Conservation (phyloP, 2,329 filamentous ascomycete species). For the Claviceps pazoutovae region DNA sequence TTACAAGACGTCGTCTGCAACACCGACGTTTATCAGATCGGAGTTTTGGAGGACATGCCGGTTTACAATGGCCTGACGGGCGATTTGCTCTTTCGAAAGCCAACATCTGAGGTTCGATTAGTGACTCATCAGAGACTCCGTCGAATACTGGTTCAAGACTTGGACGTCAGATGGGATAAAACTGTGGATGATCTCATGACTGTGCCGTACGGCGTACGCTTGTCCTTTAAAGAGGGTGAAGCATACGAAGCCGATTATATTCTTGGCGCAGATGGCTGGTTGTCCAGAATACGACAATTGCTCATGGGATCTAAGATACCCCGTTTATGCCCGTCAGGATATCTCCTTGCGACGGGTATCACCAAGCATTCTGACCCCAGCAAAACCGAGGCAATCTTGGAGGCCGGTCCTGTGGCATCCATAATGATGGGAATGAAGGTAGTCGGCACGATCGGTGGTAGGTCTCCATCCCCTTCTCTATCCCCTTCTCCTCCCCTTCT, state of each 20-base stretch:
- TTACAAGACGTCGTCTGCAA: conserved; percentile 21
- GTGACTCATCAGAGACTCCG: conserved; percentile 21
- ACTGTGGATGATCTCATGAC: conserved; percentile 6
- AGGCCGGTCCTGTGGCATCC: conserved; percentile 18
- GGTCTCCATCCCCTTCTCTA: conserved; percentile 5
- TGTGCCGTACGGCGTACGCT: conserved; percentile 6
- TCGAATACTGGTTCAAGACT: conserved; percentile 15
- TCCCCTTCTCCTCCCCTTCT: too few species aligned
- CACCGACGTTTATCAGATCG: conserved; percentile 12
- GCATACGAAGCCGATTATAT: conserved; percentile 10
- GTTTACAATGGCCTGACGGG: conserved; percentile 22
- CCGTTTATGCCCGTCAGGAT: conserved; percentile 12
- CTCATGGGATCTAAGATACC: conserved; percentile 16
- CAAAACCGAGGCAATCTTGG: conserved; percentile 14
- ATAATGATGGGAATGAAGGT: conserved; percentile 16
- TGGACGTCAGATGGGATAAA: conserved; percentile 21
- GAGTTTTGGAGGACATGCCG: conserved; percentile 18
- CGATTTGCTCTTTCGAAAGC: conserved; percentile 20
- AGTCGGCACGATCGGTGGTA: conserved; percentile 18
- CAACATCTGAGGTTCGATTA: conserved; percentile 19
- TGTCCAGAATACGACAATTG: conserved; percentile 15
- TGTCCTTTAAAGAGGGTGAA: conserved; percentile 14
- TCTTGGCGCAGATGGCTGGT: conserved; percentile 21
- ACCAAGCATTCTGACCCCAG: conserved; percentile 12
- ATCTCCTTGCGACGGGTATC: conserved; percentile 18